phyloP scores from a whole-genome alignment of 345 rosid species.

The Euphorbia pulcherrima region DNA sequence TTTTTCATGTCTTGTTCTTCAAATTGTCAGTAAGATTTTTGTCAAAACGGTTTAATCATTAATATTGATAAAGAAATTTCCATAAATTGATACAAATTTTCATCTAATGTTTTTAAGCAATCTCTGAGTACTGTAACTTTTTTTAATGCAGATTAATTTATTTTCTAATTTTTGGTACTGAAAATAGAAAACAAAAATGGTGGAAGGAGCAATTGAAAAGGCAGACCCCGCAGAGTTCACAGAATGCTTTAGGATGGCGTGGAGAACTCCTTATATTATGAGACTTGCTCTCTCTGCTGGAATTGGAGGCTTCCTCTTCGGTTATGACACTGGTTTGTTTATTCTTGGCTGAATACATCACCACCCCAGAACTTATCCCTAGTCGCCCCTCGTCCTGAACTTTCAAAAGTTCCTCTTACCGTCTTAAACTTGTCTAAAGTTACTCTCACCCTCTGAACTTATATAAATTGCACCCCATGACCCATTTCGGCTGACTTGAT shows the following conservation, averaged over 20 bases:
- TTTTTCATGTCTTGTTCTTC: background rate
- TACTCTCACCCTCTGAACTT: too few species aligned
- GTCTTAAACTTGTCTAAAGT: too few species aligned
- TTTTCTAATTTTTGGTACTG: background rate
- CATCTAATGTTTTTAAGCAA: background rate
- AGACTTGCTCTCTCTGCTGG: slow-evolving; percentile 86
- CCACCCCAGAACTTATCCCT: too few species aligned
- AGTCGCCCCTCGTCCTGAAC: too few species aligned
- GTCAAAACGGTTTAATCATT: too few species aligned
- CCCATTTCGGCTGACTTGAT: too few species aligned
- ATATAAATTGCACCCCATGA: too few species aligned
- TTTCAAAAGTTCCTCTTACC: too few species aligned
- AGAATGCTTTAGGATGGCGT: slow-evolving; percentile 66
- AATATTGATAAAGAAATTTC: too few species aligned
- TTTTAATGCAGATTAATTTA: background rate
- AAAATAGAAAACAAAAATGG: slow-evolving; percentile 38
- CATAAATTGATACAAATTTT: too few species aligned
- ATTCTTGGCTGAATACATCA: too few species aligned
- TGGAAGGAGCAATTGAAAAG: slow-evolving; percentile 59
- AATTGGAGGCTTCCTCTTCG: slow-evolving; percentile 89
- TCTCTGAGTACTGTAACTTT: background rate
- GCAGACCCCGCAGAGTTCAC: slow-evolving; percentile 65
- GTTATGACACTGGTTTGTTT: slow-evolving; percentile 74
- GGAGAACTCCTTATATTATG: slow-evolving; percentile 78
- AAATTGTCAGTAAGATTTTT: background rate